phyloP scores from a whole-genome alignment of 2,329 filamentous ascomycete species.

The Pseudophaeomoniella oleicola region DNA sequence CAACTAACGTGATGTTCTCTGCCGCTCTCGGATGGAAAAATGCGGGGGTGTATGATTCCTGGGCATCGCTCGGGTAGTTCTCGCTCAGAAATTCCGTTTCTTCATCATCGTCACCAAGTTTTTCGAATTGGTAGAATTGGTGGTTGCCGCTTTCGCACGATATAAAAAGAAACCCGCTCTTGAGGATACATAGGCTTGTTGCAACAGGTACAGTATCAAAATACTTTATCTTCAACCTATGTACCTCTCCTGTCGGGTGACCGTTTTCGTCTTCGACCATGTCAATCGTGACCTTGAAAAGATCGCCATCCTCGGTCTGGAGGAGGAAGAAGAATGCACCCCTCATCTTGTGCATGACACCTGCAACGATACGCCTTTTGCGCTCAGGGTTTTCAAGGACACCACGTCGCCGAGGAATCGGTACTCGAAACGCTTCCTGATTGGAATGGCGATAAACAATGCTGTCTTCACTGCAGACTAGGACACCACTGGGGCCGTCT shows the following conservation, averaged over 20 bases:
- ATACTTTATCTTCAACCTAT: slow-evolving; percentile 82
- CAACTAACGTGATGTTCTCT: slow-evolving; percentile 71
- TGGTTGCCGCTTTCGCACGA: slow-evolving; percentile 88
- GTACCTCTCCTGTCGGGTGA: slow-evolving; percentile 66
- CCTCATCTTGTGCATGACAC: slow-evolving; percentile 95
- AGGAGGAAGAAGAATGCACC: slow-evolving; percentile 95
- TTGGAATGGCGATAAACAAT: slow-evolving; percentile 97
- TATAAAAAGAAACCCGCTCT: slow-evolving; percentile 88
- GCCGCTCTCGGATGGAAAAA: slow-evolving; percentile 72
- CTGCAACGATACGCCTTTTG: slow-evolving; percentile 73
- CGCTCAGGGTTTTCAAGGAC: slow-evolving; percentile 83
- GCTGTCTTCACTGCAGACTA: slow-evolving; percentile 88
- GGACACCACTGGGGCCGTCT: slow-evolving; percentile 84
- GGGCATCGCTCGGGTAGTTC: slow-evolving; percentile 61
- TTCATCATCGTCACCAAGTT: slow-evolving; percentile 87
- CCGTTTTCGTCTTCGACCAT: slow-evolving; percentile 72
- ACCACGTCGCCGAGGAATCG: slow-evolving; percentile 75
- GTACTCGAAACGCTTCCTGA: slow-evolving; percentile 73
- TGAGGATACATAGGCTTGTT: slow-evolving; percentile 76
- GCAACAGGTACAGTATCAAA: slow-evolving; percentile 92
- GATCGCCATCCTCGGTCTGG: slow-evolving; percentile 92
- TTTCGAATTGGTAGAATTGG: slow-evolving; percentile 93
- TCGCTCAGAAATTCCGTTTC: slow-evolving; percentile 78
- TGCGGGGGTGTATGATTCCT: slow-evolving; percentile 56
- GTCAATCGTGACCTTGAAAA: slow-evolving; percentile 92